phyloP scores from a whole-genome alignment of 228 moss, liverwort and hornwort species.

The Sphagnum fallax region DNA sequence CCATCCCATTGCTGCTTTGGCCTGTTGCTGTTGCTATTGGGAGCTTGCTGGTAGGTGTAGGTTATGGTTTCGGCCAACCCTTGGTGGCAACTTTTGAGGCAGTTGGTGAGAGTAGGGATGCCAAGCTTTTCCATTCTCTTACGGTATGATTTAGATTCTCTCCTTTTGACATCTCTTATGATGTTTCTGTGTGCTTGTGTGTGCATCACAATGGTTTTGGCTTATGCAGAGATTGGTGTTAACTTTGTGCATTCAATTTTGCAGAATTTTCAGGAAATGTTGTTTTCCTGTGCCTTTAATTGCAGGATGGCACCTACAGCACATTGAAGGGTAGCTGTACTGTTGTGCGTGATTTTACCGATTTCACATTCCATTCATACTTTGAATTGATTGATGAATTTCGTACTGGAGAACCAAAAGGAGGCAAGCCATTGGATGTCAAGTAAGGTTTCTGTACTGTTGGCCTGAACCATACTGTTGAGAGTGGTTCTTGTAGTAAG shows the following conservation, averaged over 20 bases:
- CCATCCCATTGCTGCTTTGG: slow-evolving; percentile 66
- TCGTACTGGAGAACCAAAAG: slow-evolving; percentile 49
- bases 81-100: slow-evolving; percentile 93
- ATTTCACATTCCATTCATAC: slow-evolving; percentile 67
- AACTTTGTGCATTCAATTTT: background rate
- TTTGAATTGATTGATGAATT: slow-evolving; percentile 59
- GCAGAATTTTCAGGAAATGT: background rate
- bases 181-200: background rate
- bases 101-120: slow-evolving; percentile 42
- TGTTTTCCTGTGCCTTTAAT: background rate
- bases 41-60: slow-evolving; percentile 66
- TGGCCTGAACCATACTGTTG: background rate
- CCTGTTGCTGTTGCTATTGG: slow-evolving; percentile 48
- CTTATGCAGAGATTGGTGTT: background rate
- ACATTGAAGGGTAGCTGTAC: slow-evolving; percentile 64
- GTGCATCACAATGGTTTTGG: background rate
- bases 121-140: slow-evolving; percentile 53
- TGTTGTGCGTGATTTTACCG: slow-evolving; percentile 80
- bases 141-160: slow-evolving; percentile 50
- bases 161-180: background rate
- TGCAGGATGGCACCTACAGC: slow-evolving; percentile 74
- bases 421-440: slow-evolving; percentile 64
- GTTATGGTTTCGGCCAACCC: slow-evolving; percentile 78
- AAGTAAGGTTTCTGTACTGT: slow-evolving; percentile 24
- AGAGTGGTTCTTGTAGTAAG: background rate